Percentiles rank a stretch among this genome's conserved stretches.
Evolutionary conservation across 108 stramenopile species (phyloP).

Genomic region (Fragilariopsis cylindrus): DNA sequence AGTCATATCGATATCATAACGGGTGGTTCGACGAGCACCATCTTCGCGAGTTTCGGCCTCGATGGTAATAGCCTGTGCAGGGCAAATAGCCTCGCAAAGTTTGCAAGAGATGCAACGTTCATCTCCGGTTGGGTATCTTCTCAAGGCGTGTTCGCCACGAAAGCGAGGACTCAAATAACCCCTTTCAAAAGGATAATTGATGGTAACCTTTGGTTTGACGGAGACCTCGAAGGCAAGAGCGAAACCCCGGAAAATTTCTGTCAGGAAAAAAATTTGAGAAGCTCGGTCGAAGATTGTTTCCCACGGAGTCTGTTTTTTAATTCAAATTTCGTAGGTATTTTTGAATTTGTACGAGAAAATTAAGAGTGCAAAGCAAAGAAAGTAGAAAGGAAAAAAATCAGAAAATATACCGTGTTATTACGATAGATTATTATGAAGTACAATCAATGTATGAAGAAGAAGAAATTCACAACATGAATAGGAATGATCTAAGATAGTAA

Average conservation of each 20-base stretch:
- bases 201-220: conserved; percentile 91
- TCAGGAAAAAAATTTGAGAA: conserved; percentile 89
- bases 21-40: conserved; percentile 95
- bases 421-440: too few relatives aligned
- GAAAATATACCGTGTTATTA: not conserved
- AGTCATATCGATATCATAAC: conserved; percentile 99
- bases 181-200: conserved; percentile 99
- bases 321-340: not conserved
- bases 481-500: too few relatives aligned
- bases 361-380: not conserved
- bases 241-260: conserved; percentile 86
- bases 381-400: not conserved
- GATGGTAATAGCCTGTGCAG: conserved; percentile 99
- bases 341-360: not conserved
- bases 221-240: conserved; percentile 79
- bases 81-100: conserved; percentile 99
- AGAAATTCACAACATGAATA: not conserved
- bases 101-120: conserved; percentile 99
- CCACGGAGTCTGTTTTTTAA: conserved; percentile 70
- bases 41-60: conserved; percentile 94
- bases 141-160: conserved; percentile 97
- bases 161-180: conserved; percentile 96
- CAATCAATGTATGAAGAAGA: not conserved
- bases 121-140: conserved; percentile 98
- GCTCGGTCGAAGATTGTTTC: conserved; percentile 83